Evolutionary conservation across 176 grass and related monocot species (phyloP).

Genomic region (Phoenix roebelenii): DNA sequence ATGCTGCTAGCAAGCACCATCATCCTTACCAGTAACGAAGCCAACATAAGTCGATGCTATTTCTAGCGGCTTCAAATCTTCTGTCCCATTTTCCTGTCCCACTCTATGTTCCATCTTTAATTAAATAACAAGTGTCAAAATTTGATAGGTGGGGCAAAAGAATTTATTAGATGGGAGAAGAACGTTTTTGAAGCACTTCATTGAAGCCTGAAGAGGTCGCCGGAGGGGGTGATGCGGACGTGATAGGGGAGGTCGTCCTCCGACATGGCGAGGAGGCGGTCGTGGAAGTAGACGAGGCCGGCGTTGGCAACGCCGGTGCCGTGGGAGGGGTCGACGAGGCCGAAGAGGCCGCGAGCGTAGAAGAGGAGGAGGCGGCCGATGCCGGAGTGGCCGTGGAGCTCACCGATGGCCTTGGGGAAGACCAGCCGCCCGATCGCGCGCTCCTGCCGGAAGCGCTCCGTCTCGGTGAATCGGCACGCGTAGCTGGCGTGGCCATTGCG

Average conservation of each 20-base stretch:
- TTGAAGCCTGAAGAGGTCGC: no score
- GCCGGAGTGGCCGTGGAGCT: constrained; percentile 89
- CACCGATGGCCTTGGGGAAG: constrained; percentile 90
- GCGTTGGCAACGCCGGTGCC: constrained; percentile 88
- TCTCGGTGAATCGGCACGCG: constrained; percentile 77
- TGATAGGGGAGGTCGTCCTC: constrained; percentile 97
- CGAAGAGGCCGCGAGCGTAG: constrained; percentile 35
- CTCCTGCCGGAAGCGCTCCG: constrained; percentile 58
- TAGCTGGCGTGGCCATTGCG: constrained; percentile 43
- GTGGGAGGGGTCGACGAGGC: constrained; percentile 50
- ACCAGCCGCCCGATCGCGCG: constrained; percentile 27
- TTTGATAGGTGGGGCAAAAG: no score
- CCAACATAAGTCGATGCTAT: no score
- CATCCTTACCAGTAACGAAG: no score
- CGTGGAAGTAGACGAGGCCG: constrained; percentile 60
- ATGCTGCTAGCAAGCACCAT: no score
- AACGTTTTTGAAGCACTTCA: no score
- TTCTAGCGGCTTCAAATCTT: no score
- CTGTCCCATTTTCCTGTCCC: no score
- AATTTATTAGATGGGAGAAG: no score
- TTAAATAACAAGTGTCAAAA: no score
- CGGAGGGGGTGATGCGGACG: constrained; percentile 52
- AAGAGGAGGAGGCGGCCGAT: constrained; percentile 55
- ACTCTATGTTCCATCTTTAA: no score
- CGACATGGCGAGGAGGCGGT: constrained; percentile 94